Conservation (phyloP, 2,329 filamentous ascomycete species). For the Aureobasidium mangrovei region DNA sequence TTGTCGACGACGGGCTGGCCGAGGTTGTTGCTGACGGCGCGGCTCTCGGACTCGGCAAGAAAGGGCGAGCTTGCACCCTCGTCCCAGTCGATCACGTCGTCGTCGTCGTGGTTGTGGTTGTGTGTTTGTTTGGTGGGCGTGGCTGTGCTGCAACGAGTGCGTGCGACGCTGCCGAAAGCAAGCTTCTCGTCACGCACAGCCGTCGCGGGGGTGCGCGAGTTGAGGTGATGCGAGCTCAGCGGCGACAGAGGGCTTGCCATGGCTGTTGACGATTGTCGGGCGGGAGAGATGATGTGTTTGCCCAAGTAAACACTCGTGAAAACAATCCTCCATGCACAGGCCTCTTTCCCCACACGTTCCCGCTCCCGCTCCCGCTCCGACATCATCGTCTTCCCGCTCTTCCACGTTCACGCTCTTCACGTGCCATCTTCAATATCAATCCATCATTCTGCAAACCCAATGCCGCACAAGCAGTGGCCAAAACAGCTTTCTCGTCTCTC, state of each 20-base stretch:
- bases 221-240: conserved; percentile 4
- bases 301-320: too few relatives aligned
- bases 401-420: too few relatives aligned
- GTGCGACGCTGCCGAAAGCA: background rate
- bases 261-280: background rate
- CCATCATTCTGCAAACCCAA: background rate
- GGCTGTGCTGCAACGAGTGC: conserved; percentile 1
- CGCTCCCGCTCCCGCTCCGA: too few relatives aligned
- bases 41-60: conserved; percentile 33
- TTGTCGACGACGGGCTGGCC: background rate
- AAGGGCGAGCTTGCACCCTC: conserved; percentile 41
- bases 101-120: background rate
- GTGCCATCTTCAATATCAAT: too few relatives aligned
- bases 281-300: too few relatives aligned
- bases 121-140: conserved; percentile 9
- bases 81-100: conserved; percentile 28
- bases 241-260: conserved; percentile 16
- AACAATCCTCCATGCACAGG: too few relatives aligned
- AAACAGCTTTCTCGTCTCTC: background rate
- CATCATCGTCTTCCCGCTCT: too few relatives aligned
- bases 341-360: too few relatives aligned
- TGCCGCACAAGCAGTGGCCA: background rate
- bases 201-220: conserved; percentile 5
- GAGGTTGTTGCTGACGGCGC: conserved; percentile 21
- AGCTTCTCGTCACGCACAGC: conserved; percentile 5